These are phyloP conservation scores for Coleophoma eucalyptorum DNA, from an alignment of 2,329 filamentous ascomycete genomes.

Conservation along the genomic window DNA sequence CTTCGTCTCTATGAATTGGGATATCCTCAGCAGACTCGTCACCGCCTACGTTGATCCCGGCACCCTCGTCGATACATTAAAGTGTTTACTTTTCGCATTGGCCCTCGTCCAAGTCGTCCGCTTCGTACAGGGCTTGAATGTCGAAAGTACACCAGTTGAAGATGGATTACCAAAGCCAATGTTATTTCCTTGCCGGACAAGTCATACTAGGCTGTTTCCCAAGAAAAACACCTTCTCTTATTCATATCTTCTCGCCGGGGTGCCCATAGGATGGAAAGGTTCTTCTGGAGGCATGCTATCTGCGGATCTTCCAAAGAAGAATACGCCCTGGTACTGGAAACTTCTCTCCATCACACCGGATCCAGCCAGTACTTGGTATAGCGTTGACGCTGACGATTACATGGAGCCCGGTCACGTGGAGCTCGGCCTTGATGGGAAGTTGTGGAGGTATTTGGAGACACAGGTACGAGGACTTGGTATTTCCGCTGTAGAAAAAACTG, in stretches of 20 bases:
- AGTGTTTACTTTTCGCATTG: constrained; percentile 4
- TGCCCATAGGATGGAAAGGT: constrained; percentile 62
- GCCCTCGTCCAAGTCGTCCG: constrained; percentile 13
- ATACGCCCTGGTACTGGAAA: constrained; percentile 22
- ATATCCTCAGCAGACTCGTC: constrained; percentile 1
- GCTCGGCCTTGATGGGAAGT: constrained; percentile 57
- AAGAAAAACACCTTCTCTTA: constrained; percentile 66
- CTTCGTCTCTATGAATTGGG: constrained; percentile 5
- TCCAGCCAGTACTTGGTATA: constrained; percentile 39
- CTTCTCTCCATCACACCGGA: constrained; percentile 24
- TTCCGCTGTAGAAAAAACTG: not conserved
- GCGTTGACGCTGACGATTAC: constrained; percentile 57
- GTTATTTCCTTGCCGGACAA: constrained; percentile 62
- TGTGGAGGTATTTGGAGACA: constrained; percentile 53
- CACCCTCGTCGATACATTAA: constrained; percentile 6
- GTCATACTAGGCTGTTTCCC: constrained; percentile 64
- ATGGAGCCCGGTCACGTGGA: constrained; percentile 48
- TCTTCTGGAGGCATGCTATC: constrained; percentile 54
- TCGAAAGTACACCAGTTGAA: not conserved
- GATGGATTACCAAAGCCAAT: constrained; percentile 32
- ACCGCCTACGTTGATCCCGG: constrained; percentile 5
- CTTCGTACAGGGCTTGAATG: constrained; percentile 14
- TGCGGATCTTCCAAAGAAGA: constrained; percentile 24
- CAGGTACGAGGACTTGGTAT: constrained; percentile 38
- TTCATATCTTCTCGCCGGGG: constrained; percentile 65